Evolutionary conservation across 2,329 filamentous ascomycete genomes (phyloP).

Genomic region (Paecilomyces formosus): DNA sequence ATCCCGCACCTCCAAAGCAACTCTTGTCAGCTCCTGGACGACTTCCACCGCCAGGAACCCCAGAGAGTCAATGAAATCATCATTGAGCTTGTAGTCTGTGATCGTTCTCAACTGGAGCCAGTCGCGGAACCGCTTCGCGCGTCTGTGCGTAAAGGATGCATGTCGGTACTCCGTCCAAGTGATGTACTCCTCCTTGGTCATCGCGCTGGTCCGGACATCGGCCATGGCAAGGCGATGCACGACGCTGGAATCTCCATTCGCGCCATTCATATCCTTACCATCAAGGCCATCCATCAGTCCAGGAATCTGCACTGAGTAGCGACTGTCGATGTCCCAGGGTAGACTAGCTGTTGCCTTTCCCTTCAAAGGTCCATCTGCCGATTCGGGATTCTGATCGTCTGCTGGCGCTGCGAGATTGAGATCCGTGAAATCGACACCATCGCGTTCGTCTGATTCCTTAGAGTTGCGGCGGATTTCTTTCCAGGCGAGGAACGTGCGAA

Average conservation of each 20-base stretch:
- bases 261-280: neutral
- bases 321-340: neutral
- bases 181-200: neutral
- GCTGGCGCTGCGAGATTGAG: neutral
- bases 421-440: neutral
- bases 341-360: neutral
- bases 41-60: neutral
- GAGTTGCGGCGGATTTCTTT: neutral
- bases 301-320: neutral
- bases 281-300: neutral
- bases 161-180: neutral
- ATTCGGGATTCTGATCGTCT: neutral
- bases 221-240: neutral
- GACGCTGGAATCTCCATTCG: neutral
- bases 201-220: neutral
- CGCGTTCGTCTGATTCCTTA: neutral
- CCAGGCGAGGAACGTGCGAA: neutral
- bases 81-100: neutral
- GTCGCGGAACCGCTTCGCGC: neutral
- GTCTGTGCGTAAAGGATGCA: neutral
- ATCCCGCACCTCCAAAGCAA: neutral
- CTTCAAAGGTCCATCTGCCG: neutral
- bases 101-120: neutral
- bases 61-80: neutral
- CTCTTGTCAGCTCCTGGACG: neutral